Conservation (phyloP, 345 rosid genomes). For the Cardiospermum halicacabum region DNA sequence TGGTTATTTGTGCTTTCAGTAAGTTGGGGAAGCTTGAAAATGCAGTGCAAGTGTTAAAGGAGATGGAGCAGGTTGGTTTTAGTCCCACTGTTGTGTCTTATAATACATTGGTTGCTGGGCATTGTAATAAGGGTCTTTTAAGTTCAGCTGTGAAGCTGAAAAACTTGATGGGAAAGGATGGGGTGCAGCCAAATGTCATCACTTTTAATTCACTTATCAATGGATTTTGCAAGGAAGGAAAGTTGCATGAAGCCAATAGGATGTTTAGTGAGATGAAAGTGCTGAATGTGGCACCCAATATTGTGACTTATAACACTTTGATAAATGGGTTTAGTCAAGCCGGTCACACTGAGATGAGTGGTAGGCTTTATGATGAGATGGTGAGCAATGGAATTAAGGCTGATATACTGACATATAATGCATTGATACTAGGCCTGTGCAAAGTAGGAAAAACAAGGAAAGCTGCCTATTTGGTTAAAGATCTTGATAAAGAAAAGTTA, state of each 20-base stretch:
- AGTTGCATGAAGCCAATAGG: constrained; percentile 55
- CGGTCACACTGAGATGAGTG: constrained; percentile 50
- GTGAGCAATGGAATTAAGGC: constrained; percentile 45
- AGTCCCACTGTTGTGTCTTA: constrained; percentile 46
- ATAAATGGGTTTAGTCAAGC: constrained; percentile 57
- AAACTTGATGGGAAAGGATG: constrained; percentile 45
- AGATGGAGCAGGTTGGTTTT: constrained; percentile 50
- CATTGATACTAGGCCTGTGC: constrained; percentile 73
- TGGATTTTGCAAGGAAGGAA: constrained; percentile 62
- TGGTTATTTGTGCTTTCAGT: constrained; percentile 62
- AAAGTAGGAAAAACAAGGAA: constrained; percentile 88
- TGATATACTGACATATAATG: constrained; percentile 71
- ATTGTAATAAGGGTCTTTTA: constrained; percentile 60
- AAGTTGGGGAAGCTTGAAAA: constrained; percentile 58
- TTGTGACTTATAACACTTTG: constrained; percentile 72
- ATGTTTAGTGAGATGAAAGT: constrained; percentile 63
- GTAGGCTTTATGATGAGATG: constrained; percentile 70
- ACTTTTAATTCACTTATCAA: constrained; percentile 63
- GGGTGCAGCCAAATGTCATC: constrained; percentile 51
- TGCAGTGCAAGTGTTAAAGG: constrained; percentile 47
- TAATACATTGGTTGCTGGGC: constrained; percentile 71
- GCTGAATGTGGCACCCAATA: constrained; percentile 45
- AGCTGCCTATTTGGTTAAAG: constrained; percentile 72
- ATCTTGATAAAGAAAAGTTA: constrained; percentile 62
- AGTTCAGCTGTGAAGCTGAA: constrained; percentile 60